A percentile compares a stretch with the other conserved stretches of the same genome.
Conservation (phyloP, 129 eudicot species). For the Cynara cardunculus region DNA sequence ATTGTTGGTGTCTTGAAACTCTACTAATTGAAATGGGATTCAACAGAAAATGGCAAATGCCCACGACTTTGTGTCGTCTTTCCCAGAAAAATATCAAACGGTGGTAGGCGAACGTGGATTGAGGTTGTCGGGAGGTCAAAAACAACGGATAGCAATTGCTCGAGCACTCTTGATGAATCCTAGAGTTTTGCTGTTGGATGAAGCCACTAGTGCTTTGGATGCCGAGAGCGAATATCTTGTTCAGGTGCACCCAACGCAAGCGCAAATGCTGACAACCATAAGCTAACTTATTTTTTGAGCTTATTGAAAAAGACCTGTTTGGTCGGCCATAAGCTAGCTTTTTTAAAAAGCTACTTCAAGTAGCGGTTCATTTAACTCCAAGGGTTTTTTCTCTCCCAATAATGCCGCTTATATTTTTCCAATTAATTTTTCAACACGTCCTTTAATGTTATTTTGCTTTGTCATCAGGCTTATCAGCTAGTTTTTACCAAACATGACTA, state of each 20-base stretch:
- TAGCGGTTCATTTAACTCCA: background rate
- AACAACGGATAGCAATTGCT: slow-evolving; percentile 56
- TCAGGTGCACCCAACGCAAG: slow-evolving; percentile 35
- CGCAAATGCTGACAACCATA: background rate
- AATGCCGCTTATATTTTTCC: background rate
- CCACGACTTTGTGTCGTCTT: slow-evolving; percentile 47
- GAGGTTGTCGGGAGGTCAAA: slow-evolving; percentile 56
- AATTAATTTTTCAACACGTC: background rate
- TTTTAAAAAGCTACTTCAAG: background rate
- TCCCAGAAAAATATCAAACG: slow-evolving; percentile 51
- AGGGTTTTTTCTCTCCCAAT: background rate
- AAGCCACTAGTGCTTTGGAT: slow-evolving; percentile 54
- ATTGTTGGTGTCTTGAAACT: slow-evolving; percentile 1
- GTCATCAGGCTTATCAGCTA: background rate
- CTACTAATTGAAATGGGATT: background rate
- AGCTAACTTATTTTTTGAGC: background rate
- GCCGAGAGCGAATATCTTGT: slow-evolving; percentile 49
- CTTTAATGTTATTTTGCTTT: background rate
- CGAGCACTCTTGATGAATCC: slow-evolving; percentile 60
- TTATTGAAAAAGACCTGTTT: background rate
- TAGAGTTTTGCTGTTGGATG: slow-evolving; percentile 47
- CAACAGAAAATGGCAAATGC: slow-evolving; percentile 56
- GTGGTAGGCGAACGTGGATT: slow-evolving; percentile 61
- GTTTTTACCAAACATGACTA: background rate
- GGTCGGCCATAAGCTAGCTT: background rate